Evolutionary conservation across 495 filamentous ascomycete genomes (phyloP).

Genomic region (Penicillium cataractarum): DNA sequence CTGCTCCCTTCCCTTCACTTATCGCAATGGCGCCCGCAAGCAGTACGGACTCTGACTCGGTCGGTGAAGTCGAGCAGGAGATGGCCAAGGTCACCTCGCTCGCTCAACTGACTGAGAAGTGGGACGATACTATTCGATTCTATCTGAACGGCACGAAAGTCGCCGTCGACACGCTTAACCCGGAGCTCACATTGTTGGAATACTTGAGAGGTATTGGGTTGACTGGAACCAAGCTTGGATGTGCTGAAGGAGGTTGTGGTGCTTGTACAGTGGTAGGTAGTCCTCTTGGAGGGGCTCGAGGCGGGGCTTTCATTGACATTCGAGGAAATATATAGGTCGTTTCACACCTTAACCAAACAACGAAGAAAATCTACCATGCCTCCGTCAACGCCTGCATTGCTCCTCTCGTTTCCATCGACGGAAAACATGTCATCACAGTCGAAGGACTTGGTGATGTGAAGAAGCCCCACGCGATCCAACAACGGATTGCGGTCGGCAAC

Average conservation of each 20-base stretch:
- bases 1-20: background rate
- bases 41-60: slow-evolving; percentile 46
- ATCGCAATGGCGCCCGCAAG: slow-evolving; percentile 63
- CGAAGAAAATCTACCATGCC: slow-evolving; percentile 86
- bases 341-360: slow-evolving; percentile 90
- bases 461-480: slow-evolving; percentile 87
- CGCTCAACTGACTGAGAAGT: slow-evolving; percentile 60
- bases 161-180: slow-evolving; percentile 78
- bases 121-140: slow-evolving; percentile 75
- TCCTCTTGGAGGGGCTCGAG: background rate
- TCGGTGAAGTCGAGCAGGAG: slow-evolving; percentile 37
- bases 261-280: slow-evolving; percentile 88
- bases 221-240: slow-evolving; percentile 75
- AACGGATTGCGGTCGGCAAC: slow-evolving; percentile 74
- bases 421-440: slow-evolving; percentile 97
- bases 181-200: slow-evolving; percentile 90
- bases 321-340: slow-evolving; percentile 59
- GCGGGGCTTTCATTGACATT: background rate
- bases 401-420: slow-evolving; percentile 88
- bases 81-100: slow-evolving; percentile 49
- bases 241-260: slow-evolving; percentile 94
- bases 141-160: slow-evolving; percentile 97
- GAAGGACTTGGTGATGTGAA: slow-evolving; percentile 95
- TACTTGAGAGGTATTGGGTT: slow-evolving; percentile 89
- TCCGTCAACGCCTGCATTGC: slow-evolving; percentile 94